A percentile compares a stretch with the other conserved stretches of the same genome.
phyloP scores from a whole-genome alignment of 176 grass and related monocot species.

The Triticum timopheevii region DNA sequence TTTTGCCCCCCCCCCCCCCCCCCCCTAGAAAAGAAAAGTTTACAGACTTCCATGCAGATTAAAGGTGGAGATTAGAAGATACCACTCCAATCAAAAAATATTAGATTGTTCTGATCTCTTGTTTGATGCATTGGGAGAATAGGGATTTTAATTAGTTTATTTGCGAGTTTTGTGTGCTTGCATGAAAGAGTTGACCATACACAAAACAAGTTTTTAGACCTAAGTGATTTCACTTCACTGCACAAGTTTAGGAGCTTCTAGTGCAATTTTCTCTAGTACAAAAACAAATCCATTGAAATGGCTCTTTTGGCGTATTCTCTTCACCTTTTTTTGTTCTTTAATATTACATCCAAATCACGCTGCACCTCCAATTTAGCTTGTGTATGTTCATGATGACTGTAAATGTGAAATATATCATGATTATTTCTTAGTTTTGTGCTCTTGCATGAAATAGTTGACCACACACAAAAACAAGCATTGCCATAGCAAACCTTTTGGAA shows the following conservation, averaged over 20 bases:
- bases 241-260: not conserved
- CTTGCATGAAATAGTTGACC: not conserved
- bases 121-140: no score
- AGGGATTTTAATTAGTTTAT: not conserved
- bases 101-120: no score
- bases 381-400: conserved; percentile 9
- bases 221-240: not conserved
- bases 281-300: not conserved
- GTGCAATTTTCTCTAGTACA: conserved; percentile 20
- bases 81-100: no score
- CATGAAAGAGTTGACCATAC: not conserved
- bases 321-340: not conserved
- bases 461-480: not conserved
- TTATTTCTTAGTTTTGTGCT: conserved; percentile 16
- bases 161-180: not conserved
- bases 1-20: no score
- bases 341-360: not conserved
- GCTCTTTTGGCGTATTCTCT: not conserved
- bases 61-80: no score
- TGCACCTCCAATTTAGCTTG: not conserved
- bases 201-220: not conserved
- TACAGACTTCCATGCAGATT: no score
- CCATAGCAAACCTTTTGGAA: conserved; percentile 6
- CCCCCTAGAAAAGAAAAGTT: no score
- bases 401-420: not conserved